Evolutionary conservation across 176 grass and related monocot species (phyloP).

Genomic region (Guadua angustifolia): DNA sequence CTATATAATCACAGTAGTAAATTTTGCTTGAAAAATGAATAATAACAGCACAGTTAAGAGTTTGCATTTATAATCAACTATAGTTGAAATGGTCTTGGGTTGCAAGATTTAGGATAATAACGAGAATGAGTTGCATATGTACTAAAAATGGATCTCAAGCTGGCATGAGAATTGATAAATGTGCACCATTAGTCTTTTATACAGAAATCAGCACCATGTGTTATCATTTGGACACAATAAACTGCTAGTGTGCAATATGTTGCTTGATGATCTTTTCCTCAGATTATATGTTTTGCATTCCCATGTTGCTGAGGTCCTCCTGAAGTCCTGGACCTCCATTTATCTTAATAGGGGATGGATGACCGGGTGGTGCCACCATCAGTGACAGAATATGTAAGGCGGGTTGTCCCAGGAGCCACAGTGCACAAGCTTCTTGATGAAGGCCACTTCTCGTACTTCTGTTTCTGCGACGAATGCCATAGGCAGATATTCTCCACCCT

Average conservation of each 20-base stretch:
- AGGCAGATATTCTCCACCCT: slow-evolving; percentile 94
- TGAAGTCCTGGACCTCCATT: slow-evolving; percentile 20
- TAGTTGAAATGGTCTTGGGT: slow-evolving; percentile 14
- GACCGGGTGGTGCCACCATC: slow-evolving; percentile 80
- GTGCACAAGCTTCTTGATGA: slow-evolving; percentile 77
- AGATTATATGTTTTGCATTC: neutral
- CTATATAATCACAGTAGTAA: neutral
- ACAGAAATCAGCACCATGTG: neutral
- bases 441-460: slow-evolving; percentile 98
- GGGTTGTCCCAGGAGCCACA: slow-evolving; percentile 77
- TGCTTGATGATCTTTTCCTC: neutral
- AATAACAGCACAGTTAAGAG: neutral
- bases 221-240: slow-evolving; percentile 14
- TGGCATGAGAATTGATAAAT: slow-evolving; percentile 26
- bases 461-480: slow-evolving; percentile 90
- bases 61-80: neutral
- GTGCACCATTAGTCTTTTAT: neutral
- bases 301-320: neutral
- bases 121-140: neutral
- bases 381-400: slow-evolving; percentile 66
- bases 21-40: neutral
- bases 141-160: slow-evolving; percentile 13
- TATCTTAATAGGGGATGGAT: slow-evolving; percentile 77
- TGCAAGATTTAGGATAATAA: slow-evolving; percentile 13
- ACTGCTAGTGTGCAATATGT: neutral